These are phyloP conservation scores for Penicillium canescens DNA, from an alignment of 495 filamentous ascomycete species.

Conservation along the genomic window DNA sequence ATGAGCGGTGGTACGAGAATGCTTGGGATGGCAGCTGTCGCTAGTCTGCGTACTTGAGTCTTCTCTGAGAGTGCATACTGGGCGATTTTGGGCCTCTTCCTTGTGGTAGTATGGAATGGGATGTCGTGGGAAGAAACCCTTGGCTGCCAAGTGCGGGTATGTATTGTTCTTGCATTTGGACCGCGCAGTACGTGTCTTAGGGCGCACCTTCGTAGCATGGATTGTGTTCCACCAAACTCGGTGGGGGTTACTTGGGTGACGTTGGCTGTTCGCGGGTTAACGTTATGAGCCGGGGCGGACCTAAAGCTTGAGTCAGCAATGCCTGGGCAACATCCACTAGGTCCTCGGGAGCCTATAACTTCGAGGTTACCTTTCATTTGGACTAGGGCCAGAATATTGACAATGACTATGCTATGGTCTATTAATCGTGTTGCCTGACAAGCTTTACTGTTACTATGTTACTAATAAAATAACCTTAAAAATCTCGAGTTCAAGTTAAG, in stretches of 20 bases:
- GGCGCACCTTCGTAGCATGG: neutral
- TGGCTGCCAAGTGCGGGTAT: neutral
- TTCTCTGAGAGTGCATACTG: neutral
- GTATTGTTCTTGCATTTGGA: neutral
- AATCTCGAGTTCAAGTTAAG: neutral
- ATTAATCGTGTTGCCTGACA: too few relatives aligned
- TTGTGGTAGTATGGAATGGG: neutral
- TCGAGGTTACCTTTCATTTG: neutral
- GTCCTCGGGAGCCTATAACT: neutral
- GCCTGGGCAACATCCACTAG: neutral
- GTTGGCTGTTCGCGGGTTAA: neutral
- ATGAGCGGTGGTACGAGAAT: conserved; percentile 63
- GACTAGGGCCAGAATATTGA: neutral
- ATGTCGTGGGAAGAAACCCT: neutral
- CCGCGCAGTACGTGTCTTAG: neutral
- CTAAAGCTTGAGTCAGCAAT: conserved; percentile 6
- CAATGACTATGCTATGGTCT: neutral
- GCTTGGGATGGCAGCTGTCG: conserved; percentile 43
- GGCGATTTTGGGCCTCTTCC: neutral
- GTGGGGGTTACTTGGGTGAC: neutral
- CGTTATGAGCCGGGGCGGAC: neutral
- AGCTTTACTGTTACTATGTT: too few relatives aligned
- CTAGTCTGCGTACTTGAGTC: neutral
- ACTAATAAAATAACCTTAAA: neutral
- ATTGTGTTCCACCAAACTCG: neutral